Evolutionary conservation across 345 rosid species (phyloP), one percentile per base, ranked within the genome.

Genomic region (Arabis alpina): DNA sequence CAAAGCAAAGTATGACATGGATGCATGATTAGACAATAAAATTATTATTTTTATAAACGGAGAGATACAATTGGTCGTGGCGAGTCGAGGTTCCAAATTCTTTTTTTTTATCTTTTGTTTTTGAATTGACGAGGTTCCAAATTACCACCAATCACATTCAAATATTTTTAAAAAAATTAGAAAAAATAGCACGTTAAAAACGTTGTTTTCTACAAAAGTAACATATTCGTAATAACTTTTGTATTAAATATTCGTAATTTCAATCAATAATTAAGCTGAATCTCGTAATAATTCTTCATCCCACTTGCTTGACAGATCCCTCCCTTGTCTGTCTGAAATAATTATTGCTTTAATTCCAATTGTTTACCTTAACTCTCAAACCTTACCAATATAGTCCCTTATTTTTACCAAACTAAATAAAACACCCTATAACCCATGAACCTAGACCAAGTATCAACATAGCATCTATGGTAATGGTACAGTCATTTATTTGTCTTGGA

Each of bases 221-320:
- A 55, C 34, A 37, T 56, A 16, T 39, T 34, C 11, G 10, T 47
- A 47, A 14, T 45, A 2, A 45, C 23, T 45, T 45, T 41, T 41
- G 44, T 3, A 13, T 56, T 10, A 50, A 64, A 23, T 65, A 39
- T 40, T 37, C 45, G 45, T 19, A 23, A 49, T 36, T 11, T 47
- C 45, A 63, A 7, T 19, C 30, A 32, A 7, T 43, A 34, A 48
- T 47, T 62, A 61, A 5, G 14, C 54, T 11, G 15, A 45, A 6
- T 28, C 25, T 32, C 19, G 34, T 4, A 32, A 32, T 55, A 34
- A 55, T 16, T 16, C 14, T 19, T 19, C 23, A 28, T 32, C 32
- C 44, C 67, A 56, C 43, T 15, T 11, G 2, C 62, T 56, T 55
- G 43, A 34, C 41, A 54, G 59, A 8, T 54, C 59, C 13, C 3